Evolutionary conservation across 306 rosid genomes (phyloP), one percentile per base, ranked within the genome.

Genomic region (Alnus glutinosa): DNA sequence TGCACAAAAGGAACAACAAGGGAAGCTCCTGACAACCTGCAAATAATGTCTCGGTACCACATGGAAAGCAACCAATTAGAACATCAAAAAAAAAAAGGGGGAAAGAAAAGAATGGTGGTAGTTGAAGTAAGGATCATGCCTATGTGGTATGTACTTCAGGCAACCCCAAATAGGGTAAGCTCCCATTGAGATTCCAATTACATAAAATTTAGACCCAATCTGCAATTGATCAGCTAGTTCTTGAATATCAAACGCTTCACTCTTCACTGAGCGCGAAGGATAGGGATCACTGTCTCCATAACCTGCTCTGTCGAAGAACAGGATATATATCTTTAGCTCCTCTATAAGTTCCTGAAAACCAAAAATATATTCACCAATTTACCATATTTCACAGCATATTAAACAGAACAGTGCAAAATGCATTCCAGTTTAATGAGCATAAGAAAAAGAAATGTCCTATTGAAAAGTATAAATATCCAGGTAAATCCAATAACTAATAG

Each of bases 211-310:
- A 11, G 85, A 28, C 36, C 97, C 97, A 68, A 90, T 73, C 28
- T 86, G 82, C 77, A 94, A 42, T 64, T 63, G 84, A 81, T 94
- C 94, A n/a, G 98, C 97, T 50, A 94, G 89, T 81, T 94, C 92
- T 86, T 92, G 82, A 74, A 94, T 88, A 78, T 92, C 97, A 81
- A 81, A 90, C n/a, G 98, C 97, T 80, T 94, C 98, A 30, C 90
- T 89, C 86, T 88, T 92, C 62, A 88, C 97, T 3, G 96, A 84
- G 18, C 98, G 96, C 14, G 77, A 81, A 28, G 97, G 94, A 82
- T 87, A 36, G 3, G 98, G 97, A 79, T 92, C 94, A 77, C 97
- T 94, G 32, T 94, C 98, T 51, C 98, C 94, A 70, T 94, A 89
- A 32, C 98, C 97, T 19, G 97, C 97, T 86, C 97, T 83, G 64